Evolutionary conservation across 495 filamentous ascomycete species (phyloP), one percentile per base, ranked within the genome.

Genomic region (Tuber indicum): DNA sequence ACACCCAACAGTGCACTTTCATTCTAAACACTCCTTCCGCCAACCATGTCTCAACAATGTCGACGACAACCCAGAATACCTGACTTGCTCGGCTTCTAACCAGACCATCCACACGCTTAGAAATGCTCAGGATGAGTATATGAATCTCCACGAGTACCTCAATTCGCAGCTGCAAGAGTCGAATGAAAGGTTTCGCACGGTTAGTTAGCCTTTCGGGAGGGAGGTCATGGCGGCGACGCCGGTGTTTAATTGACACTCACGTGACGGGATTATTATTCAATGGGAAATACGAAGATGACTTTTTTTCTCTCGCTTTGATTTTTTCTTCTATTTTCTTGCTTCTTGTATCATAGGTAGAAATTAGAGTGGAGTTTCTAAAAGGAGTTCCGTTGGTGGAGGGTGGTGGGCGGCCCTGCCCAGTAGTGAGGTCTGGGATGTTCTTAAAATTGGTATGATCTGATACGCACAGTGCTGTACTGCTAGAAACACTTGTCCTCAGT

Each of bases 1-100:
- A 79, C 86, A 97, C 49, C 96, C 96, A 4, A 91, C 89, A 0
- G 94, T 98, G 70, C 96, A 99, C 84, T 99, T 98, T 84, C 85
- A 98, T 80, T 99, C 96, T 87, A 96, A 94, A 83, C 96, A 99
- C 83, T 93, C 91, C 70, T 99, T 96, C 87, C 96, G 98, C 83
- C 92, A 96, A 85, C 88, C 92, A 85, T 69, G 87, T 81, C 70
- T 83, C 72, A 81, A 83, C 39, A 87, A 86, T 42, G 87, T 87
- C 58, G 91, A 89, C 70, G 86, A 91, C 32, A 89, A 90, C 42
- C 88, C 89, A 0, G 94, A 97, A 84, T 99, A 96, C 84, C 92
- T 94, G 23, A 86, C 91, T 21, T 98, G 96, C 81, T 91, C 91
- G 43, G 87, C 89, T 69, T 89, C 92, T 42, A 97, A 98, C 85